These are phyloP conservation scores for Epichloe sibirici DNA, from an alignment of 2,329 filamentous ascomycete genomes.

Conservation along the genomic window DNA sequence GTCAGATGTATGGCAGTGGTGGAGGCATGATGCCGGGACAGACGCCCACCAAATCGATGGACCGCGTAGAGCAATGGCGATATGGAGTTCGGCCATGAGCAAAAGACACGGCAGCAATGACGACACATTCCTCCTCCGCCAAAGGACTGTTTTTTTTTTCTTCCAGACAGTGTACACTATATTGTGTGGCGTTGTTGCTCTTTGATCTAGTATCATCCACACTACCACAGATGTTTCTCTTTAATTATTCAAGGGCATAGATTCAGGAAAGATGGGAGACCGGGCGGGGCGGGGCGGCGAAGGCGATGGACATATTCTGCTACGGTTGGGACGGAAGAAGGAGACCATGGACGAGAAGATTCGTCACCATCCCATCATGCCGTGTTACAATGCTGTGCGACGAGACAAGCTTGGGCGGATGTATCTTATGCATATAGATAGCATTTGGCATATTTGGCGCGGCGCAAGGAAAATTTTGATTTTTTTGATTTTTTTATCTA, in stretches of 20 bases:
- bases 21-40: slow-evolving; percentile 16
- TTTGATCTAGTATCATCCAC: no score
- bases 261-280: no score
- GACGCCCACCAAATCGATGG: slow-evolving; percentile 16
- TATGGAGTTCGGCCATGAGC: slow-evolving; percentile 25
- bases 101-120: background rate
- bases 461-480: background rate
- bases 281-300: no score
- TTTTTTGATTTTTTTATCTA: background rate
- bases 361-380: background rate
- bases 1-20: slow-evolving; percentile 16
- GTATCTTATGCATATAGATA: background rate
- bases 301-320: no score
- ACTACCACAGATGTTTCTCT: no score
- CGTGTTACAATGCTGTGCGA: background rate
- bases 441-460: background rate
- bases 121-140: background rate
- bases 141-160: background rate
- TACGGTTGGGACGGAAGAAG: no score
- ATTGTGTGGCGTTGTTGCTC: no score
- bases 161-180: background rate
- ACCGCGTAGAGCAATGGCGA: slow-evolving; percentile 31
- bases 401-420: background rate
- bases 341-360: background rate
- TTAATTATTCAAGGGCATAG: no score